phyloP scores from a whole-genome alignment of 2,329 filamentous ascomycete species.

The Alternaria gaisen region DNA sequence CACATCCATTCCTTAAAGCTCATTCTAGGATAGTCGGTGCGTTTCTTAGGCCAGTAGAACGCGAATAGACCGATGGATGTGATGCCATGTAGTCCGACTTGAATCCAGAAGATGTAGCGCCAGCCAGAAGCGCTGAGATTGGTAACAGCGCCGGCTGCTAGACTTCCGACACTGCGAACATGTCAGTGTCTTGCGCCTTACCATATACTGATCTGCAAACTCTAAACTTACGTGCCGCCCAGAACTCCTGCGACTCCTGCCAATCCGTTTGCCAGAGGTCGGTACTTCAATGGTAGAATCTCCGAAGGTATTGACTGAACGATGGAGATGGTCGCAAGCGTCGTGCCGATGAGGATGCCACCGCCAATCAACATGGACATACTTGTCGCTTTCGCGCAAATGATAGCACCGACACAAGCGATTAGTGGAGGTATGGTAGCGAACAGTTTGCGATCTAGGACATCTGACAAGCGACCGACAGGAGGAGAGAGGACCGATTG shows the following conservation, averaged over 20 bases:
- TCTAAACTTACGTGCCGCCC: constrained; percentile 59
- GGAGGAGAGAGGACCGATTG: constrained; percentile 66
- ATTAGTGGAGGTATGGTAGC: constrained; percentile 63
- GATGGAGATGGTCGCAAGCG: constrained; percentile 64
- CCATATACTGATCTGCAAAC: rapidly evolving
- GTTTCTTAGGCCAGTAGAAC: constrained; percentile 46
- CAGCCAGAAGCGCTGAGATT: constrained; percentile 59
- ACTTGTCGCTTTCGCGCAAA: constrained; percentile 64
- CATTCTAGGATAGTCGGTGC: constrained; percentile 37
- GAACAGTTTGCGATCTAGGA: constrained; percentile 64
- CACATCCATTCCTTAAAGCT: constrained; percentile 36
- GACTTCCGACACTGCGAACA: constrained; percentile 54
- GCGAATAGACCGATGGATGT: constrained; percentile 59
- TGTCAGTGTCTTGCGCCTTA: background rate
- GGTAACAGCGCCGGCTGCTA: constrained; percentile 63
- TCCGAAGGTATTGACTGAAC: constrained; percentile 66
- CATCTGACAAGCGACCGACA: constrained; percentile 65
- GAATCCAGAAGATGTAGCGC: constrained; percentile 68
- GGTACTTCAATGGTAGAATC: constrained; percentile 65
- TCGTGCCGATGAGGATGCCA: constrained; percentile 65
- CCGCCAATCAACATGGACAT: constrained; percentile 67
- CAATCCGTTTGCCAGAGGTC: constrained; percentile 65
- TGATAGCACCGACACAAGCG: constrained; percentile 62
- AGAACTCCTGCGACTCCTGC: constrained; percentile 61
- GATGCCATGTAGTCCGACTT: constrained; percentile 62